Evolutionary conservation across 805 yeast species (phyloP), one percentile per base, ranked within the genome.

Genomic region (Tetrapisispora namnaoensis): DNA sequence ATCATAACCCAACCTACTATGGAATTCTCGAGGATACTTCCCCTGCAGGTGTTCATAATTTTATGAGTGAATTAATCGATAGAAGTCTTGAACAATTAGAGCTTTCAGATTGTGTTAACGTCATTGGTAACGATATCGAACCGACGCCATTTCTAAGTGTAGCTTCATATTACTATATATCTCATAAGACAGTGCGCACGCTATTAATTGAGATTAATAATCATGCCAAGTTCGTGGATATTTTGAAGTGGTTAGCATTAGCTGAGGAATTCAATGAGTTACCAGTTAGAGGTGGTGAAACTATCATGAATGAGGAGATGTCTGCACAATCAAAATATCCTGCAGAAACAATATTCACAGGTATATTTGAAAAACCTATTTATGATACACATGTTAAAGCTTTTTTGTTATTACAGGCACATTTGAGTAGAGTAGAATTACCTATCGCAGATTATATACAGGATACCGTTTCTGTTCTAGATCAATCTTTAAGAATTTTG

Each of bases 401-500:
- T 0, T 88, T 88, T 59, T 69, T 90, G 37, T 66, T 91, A 39
- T 58, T 90, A 16, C 96, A 91, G 66, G 90, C 95, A 0, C 91
- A 91, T 60, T 74, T 91, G 46, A 79, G 88, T 9, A 72, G 96
- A 47, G 59, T 83, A 6, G 93, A 86, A 51, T 70, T 93, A 44
- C 99, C 98, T 1, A 86, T 93, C 59, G 95, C 95, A 0, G 99
- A 93, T 71, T 93, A 93, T 62, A 74, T 84, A 10, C 98, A 91
- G 62, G 99, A 93, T 66, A 89, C 96, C 0, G 79, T 89, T 14
- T 82, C 97, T 0, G 95, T 93, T 10, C 70, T 93, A 49, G 99
- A 95, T 61, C 99, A 93, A 69, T 80, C 95, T 8, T 71, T 93
- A 60, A 95, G 99, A 77, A 83, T 93, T 53, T 68, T 90, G 47